Percentiles rank a stretch among this genome's conserved stretches.
Conservation (phyloP, 768 basidiomycete species). For the Suillus decipiens region DNA sequence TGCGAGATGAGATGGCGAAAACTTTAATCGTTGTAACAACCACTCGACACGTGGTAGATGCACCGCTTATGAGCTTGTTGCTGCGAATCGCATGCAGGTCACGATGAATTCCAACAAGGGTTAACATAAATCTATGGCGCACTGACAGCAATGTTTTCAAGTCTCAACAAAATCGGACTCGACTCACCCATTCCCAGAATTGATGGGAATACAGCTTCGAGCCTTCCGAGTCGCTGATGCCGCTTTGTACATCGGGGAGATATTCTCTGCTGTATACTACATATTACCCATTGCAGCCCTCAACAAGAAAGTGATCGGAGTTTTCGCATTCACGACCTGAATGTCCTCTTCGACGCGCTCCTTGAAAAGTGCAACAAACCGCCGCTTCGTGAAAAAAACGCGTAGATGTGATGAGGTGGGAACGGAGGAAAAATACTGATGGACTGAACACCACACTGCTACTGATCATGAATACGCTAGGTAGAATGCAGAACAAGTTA, state of each 20-base stretch:
- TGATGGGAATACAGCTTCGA: not conserved
- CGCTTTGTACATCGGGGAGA: not conserved
- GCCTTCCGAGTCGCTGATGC: not conserved
- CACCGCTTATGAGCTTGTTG: too few relatives aligned
- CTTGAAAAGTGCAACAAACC: not conserved
- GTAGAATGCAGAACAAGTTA: not conserved
- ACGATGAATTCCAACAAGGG: too few relatives aligned
- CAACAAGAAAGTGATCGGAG: not conserved
- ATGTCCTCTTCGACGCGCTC: not conserved
- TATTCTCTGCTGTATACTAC: not conserved
- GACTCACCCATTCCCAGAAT: not conserved
- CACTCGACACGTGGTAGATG: too few relatives aligned
- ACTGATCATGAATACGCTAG: not conserved
- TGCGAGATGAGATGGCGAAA: too few relatives aligned
- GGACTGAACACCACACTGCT: not conserved
- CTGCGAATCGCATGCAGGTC: too few relatives aligned
- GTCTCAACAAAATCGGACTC: not conserved
- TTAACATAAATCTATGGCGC: too few relatives aligned
- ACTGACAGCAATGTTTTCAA: too few relatives aligned
- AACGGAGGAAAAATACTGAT: not conserved
- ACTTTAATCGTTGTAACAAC: too few relatives aligned
- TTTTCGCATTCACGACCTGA: not conserved
- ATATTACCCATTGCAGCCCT: conserved; percentile 3
- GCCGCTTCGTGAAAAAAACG: not conserved
- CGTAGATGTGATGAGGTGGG: not conserved